These are phyloP conservation scores for Trypanosoma caninum DNA, from an alignment of 208 protist genomes.

Conservation along the genomic window DNA sequence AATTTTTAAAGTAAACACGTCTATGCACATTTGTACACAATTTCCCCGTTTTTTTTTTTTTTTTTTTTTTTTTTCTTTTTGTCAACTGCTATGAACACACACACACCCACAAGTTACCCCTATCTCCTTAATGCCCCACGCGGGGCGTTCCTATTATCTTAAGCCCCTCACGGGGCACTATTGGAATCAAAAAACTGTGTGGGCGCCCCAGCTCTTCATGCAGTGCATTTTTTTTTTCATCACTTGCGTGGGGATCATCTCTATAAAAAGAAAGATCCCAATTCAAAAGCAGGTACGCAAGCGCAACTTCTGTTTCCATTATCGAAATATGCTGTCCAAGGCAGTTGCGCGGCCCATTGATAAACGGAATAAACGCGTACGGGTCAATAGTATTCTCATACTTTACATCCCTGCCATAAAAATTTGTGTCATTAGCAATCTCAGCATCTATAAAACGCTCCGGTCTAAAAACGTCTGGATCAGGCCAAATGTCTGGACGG, in stretches of 20 bases:
- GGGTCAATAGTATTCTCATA: conserved; percentile 76
- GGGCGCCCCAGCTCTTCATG: conserved; percentile 66
- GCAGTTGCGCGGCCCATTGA: conserved; percentile 92
- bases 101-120: too few species aligned
- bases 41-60: background rate
- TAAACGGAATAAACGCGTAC: conserved; percentile 91
- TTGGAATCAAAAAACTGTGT: conserved; percentile 80
- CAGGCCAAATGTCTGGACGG: conserved; percentile 73
- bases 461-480: conserved; percentile 75
- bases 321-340: conserved; percentile 89
- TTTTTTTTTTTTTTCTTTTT: conserved; percentile 16
- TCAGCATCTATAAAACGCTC: conserved; percentile 80
- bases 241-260: conserved; percentile 14
- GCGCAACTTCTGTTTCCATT: conserved; percentile 82
- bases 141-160: conserved; percentile 51
- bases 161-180: conserved; percentile 75
- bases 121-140: conserved; percentile 5
- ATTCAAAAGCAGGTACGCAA: conserved; percentile 71
- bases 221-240: conserved; percentile 24
- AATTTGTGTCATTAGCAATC: conserved; percentile 76
- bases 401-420: conserved; percentile 30
- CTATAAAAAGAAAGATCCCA: conserved; percentile 68
- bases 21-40: conserved; percentile 1
- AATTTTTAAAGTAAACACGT: background rate
- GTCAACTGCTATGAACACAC: background rate